Evolutionary conservation across 1,284 basidiomycete species (phyloP), one percentile per base, ranked within the genome.

Genomic region (Ganoderma meredithae): DNA sequence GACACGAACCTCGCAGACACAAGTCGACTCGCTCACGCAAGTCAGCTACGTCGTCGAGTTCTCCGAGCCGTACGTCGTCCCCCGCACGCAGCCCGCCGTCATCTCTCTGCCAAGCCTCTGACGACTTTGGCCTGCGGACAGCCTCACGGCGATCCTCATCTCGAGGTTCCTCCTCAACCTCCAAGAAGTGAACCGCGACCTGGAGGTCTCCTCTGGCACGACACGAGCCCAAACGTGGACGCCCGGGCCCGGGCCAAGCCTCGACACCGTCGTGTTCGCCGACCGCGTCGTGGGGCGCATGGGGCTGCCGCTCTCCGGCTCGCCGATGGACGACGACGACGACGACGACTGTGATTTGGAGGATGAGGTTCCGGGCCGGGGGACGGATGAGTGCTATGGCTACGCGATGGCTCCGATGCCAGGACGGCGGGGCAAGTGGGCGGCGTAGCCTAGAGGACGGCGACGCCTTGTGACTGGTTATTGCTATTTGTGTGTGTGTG

Each of bases 31-130:
- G 3, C 39, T 60, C 58, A 60, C 58, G 22, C 58, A 60, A 60
- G 39, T 41, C 58, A 60, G 39, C 58, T 60, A 60, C 22, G 39
- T 60, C n/a, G 39, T 60, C 22, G 58, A 60, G n/a, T 60, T 60
- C 58, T 40, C 39, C 7, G 58, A 60, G 15, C 58, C 58, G 58
- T 60, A 60, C 39, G 58, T 22, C 19, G 19, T 15, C 15, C 3
- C 15, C 31, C 27, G 27, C n/a, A n/a, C n/a, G n/a, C n/a, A n/a
- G n/a, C n/a, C n/a, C n/a, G n/a, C n/a, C n/a, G n/a, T n/a, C n/a
- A n/a, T 22, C 53, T 25, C 13, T 59, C 44, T 47, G 9, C 41
- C 31, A 33, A 17, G 19, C n/a, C 19, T n/a, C n/a, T n/a, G 22
- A 10, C 22, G 2, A 27, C 13, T n/a, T 17, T 5, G 27, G 6